Evolutionary conservation across 2,329 filamentous ascomycete genomes (phyloP), one percentile per base, ranked within the genome.

Genomic region (Dryadomyces quercivorus): DNA sequence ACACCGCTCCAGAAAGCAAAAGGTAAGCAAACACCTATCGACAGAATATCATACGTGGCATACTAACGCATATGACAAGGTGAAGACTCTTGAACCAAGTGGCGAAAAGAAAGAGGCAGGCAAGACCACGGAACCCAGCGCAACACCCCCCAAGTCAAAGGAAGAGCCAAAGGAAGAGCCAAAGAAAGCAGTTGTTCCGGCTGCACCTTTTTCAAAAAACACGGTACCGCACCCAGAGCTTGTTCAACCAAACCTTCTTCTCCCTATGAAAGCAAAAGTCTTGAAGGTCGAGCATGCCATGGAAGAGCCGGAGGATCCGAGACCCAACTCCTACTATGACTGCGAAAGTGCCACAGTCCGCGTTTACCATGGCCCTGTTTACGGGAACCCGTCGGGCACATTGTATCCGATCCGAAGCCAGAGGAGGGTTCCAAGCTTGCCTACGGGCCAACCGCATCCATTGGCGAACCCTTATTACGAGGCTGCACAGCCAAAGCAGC

Each of bases 241-340:
- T 22, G n/a, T 51, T 55, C 59, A 43, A 55, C 57, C 74, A 0
- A 70, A 75, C 47, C 68, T 75, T 51, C 67, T 81, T 46, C 66
- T 75, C 59, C 74, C 75, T 2, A 66, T 72, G 44, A 69, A 70
- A 26, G 69, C 75, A 26, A 70, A 76, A 50, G 71, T 79, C 18
- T 63, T 82, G 38, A 72, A 78, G 53, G 70, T 79, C 1, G 78
- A 83, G 61, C 75, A 80, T 57, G 70, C 78, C 2, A 65, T 82
- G 20, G 78, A 81, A 59, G 67, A 65, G 1, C 67, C 69, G 3
- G 66, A 72, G 46, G 78, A 82, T 58, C 79, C 79, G 9, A 69
- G 70, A 2, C 80, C 79, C 13, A 84, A 83, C 60, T 77, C 80
- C 45, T 83, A 78, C 61, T 76, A 75, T 60, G 78, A 83, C 60